phyloP scores from a whole-genome alignment of 2,329 filamentous ascomycete species.

The Tolypocladium pustulatum region DNA sequence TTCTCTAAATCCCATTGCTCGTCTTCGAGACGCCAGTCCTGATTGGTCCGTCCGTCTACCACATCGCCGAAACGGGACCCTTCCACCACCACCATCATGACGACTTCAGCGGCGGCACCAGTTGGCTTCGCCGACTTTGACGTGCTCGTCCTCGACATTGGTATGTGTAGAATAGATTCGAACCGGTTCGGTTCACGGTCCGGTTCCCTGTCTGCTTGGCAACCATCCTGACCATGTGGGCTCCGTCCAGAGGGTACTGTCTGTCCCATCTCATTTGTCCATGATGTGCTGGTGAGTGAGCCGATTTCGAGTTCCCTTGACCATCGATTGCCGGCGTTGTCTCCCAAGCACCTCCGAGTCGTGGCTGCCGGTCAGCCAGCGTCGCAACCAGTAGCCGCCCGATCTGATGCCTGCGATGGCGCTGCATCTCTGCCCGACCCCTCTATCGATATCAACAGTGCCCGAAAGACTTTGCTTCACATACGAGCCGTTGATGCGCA shows the following conservation, averaged over 20 bases:
- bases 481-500: background rate
- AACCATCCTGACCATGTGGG: background rate
- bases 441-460: background rate
- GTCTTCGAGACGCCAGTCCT: background rate
- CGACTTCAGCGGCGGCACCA: conserved; percentile 8
- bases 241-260: conserved; percentile 60
- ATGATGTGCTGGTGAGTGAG: conserved; percentile 64
- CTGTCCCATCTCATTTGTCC: conserved; percentile 76
- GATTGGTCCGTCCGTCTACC: background rate
- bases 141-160: conserved; percentile 25
- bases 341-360: background rate
- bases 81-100: conserved; percentile 1
- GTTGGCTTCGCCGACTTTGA: conserved; percentile 18
- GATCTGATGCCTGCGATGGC: background rate
- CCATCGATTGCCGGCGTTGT: background rate
- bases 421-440: conserved; percentile 8
- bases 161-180: conserved; percentile 12
- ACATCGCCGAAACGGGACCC: background rate
- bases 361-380: background rate
- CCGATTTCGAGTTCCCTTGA: background rate
- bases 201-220: background rate
- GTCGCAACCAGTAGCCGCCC: background rate
- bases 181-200: background rate
- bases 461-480: background rate
- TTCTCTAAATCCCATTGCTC: background rate